Evolutionary conservation across 1,284 basidiomycete genomes (phyloP).

Genomic region (Flammula alnicola): DNA sequence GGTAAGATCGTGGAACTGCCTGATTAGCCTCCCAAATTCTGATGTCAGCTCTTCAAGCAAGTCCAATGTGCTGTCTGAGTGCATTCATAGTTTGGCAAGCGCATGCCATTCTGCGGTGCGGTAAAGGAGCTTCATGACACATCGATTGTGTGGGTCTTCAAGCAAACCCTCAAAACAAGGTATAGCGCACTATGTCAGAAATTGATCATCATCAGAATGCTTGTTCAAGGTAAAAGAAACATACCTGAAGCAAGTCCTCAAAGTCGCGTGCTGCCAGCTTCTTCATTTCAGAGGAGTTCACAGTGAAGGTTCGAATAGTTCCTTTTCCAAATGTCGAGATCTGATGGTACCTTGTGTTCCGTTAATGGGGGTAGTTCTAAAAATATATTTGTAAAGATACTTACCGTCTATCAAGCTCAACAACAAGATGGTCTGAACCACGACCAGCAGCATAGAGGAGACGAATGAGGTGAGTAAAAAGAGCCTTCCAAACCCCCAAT

Average conservation of each 20-base stretch:
- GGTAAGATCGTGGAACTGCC: slow-evolving; percentile 19
- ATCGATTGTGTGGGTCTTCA: slow-evolving; percentile 28
- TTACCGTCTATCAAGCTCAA: slow-evolving; percentile 31
- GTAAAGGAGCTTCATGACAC: slow-evolving; percentile 31
- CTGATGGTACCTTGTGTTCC: slow-evolving; percentile 3
- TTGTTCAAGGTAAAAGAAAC: background rate
- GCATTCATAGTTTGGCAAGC: slow-evolving; percentile 38
- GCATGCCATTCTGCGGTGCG: slow-evolving; percentile 33
- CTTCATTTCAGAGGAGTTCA: slow-evolving; percentile 37
- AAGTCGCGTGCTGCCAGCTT: slow-evolving; percentile 38
- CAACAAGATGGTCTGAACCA: slow-evolving; percentile 17
- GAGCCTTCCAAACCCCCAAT: slow-evolving; percentile 23
- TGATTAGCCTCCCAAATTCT: slow-evolving; percentile 23
- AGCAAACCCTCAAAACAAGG: slow-evolving; percentile 38
- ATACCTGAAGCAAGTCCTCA: slow-evolving; percentile 41
- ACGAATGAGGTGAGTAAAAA: slow-evolving; percentile 23
- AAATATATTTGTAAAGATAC: background rate
- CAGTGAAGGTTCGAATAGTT: slow-evolving; percentile 33
- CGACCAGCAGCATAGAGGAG: slow-evolving; percentile 16
- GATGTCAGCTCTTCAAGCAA: slow-evolving; percentile 24
- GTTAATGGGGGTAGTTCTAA: background rate
- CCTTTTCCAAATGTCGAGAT: slow-evolving; percentile 34
- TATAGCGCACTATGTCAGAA: slow-evolving; percentile 37
- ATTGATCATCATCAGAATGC: no score
- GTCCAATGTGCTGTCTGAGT: slow-evolving; percentile 30